Percentiles rank a stretch among this genome's conserved stretches.
phyloP scores from a whole-genome alignment of 2,329 filamentous ascomycete genomes.

The Metarhizium brunneum region DNA sequence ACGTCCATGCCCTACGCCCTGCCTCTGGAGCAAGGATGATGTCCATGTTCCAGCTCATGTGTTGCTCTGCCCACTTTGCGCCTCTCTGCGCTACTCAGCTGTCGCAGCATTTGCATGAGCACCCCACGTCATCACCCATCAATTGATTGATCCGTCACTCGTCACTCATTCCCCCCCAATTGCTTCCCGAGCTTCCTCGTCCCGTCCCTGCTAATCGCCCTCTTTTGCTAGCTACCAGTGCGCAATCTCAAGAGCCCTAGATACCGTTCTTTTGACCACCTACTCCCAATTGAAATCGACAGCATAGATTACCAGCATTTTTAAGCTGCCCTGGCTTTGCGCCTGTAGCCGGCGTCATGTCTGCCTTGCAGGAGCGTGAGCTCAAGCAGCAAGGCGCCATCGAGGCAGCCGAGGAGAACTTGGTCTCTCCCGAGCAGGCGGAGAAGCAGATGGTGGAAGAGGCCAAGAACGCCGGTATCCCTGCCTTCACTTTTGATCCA shows the following conservation, averaged over 20 bases:
- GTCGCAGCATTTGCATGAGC: not conserved
- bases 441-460: slow-evolving; percentile 67
- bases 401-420: slow-evolving; percentile 61
- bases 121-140: not conserved
- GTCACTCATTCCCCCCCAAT: not conserved
- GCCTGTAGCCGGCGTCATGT: slow-evolving; percentile 18
- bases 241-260: slow-evolving; percentile 5
- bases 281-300: slow-evolving; percentile 6
- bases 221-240: not conserved
- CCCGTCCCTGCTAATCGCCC: not conserved
- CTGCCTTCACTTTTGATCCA: slow-evolving; percentile 80
- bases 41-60: too few species aligned
- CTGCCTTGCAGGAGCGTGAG: slow-evolving; percentile 39
- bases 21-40: not conserved
- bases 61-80: too few species aligned
- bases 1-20: not conserved
- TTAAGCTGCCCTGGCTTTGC: slow-evolving; percentile 1
- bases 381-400: slow-evolving; percentile 74
- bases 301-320: not conserved
- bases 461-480: slow-evolving; percentile 67
- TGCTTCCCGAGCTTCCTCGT: not conserved
- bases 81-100: not conserved
- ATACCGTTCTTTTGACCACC: slow-evolving; percentile 7
- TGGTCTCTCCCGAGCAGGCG: slow-evolving; percentile 59
- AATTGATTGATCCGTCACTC: too few species aligned